These are phyloP conservation scores for Fusarium nematophilum DNA, from an alignment of 2,329 filamentous ascomycete species.

Conservation along the genomic window DNA sequence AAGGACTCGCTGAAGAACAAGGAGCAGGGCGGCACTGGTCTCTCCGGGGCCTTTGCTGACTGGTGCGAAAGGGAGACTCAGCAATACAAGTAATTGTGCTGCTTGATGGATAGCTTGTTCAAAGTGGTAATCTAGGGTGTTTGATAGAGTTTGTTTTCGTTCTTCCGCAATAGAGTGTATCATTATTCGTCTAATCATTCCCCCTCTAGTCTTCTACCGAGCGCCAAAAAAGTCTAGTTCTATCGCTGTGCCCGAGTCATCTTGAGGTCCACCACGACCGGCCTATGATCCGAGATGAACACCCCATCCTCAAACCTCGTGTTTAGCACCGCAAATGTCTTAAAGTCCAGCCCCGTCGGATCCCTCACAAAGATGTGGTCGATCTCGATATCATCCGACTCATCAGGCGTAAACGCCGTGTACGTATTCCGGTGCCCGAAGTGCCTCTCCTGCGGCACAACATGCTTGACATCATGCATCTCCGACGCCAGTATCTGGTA, in stretches of 20 bases:
- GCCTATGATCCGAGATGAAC: constrained; percentile 49
- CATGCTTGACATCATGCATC: constrained; percentile 41
- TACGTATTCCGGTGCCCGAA: constrained; percentile 46
- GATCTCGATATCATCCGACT: constrained; percentile 37
- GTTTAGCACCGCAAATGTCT: constrained; percentile 42
- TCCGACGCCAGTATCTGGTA: constrained; percentile 42
- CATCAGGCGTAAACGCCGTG: constrained; percentile 42
- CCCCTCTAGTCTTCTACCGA: no score
- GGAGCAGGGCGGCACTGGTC: constrained; percentile 13
- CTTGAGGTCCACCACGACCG: constrained; percentile 45
- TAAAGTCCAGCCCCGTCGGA: constrained; percentile 36
- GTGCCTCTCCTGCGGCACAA: constrained; percentile 36
- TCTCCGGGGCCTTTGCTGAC: constrained; percentile 14
- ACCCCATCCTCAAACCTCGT: constrained; percentile 42
- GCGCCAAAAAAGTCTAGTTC: no score
- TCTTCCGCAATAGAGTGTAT: constrained; percentile 19
- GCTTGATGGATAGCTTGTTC: no score
- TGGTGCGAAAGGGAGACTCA: constrained; percentile 30
- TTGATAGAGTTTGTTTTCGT: no score
- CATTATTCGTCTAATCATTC: constrained; percentile 1
- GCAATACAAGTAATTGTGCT: constrained; percentile 2
- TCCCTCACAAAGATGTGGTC: constrained; percentile 49
- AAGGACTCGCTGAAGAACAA: constrained; percentile 17
- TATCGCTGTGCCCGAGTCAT: constrained; percentile 14
- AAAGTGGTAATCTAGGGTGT: no score